These are phyloP conservation scores for Dactylella cylindrospora DNA, from an alignment of 2,329 filamentous ascomycete species.

Conservation along the genomic window DNA sequence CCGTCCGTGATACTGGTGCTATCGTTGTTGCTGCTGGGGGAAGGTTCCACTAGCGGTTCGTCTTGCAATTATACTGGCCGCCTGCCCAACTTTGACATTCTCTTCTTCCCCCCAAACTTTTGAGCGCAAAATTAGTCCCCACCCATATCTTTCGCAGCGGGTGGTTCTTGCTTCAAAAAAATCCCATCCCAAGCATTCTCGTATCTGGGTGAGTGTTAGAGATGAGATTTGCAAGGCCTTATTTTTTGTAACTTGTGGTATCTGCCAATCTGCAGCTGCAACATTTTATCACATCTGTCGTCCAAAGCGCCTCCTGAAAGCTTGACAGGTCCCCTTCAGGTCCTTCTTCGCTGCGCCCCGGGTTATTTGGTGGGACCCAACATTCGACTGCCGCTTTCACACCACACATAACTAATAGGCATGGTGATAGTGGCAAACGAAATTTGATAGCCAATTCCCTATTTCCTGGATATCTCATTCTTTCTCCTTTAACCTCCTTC, in stretches of 20 bases:
- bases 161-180: too few species aligned
- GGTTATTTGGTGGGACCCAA: too few species aligned
- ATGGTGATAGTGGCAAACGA: conserved; percentile 19
- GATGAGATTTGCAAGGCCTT: conserved; percentile 24
- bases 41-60: too few species aligned
- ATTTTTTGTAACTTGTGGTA: too few species aligned
- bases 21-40: too few species aligned
- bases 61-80: too few species aligned
- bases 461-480: conserved; percentile 12
- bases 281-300: background rate
- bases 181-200: too few species aligned
- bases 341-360: conserved; percentile 12
- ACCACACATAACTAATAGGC: background rate
- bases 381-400: background rate
- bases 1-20: too few species aligned
- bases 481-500: conserved; percentile 8
- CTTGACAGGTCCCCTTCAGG: conserved; percentile 8
- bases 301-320: conserved; percentile 24
- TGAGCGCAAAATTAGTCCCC: too few species aligned
- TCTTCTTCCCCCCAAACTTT: too few species aligned
- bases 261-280: background rate
- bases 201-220: conserved; percentile 43
- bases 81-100: too few species aligned
- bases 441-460: conserved; percentile 39
- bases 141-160: too few species aligned